These are phyloP conservation scores for Penicillium sp. DNA, from an alignment of 2,329 filamentous ascomycete genomes.

Conservation along the genomic window DNA sequence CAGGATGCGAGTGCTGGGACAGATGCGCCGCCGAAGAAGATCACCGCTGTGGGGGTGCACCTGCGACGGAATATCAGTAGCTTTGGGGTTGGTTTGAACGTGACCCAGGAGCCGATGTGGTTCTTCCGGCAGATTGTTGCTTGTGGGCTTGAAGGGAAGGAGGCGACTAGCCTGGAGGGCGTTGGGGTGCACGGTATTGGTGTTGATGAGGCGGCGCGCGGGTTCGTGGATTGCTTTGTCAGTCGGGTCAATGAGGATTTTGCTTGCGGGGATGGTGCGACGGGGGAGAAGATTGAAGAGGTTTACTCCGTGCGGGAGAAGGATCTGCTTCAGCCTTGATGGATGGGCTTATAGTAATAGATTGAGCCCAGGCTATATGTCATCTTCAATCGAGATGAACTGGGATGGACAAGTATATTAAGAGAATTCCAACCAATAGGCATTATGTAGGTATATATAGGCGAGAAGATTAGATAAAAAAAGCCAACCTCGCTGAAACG, in stretches of 20 bases:
- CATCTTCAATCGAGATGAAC: no score
- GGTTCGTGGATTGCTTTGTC: constrained; percentile 43
- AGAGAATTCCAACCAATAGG: constrained; percentile 5
- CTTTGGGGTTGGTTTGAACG: constrained; percentile 72
- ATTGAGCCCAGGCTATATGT: no score
- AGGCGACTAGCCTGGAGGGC: constrained; percentile 68
- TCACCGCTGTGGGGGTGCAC: constrained; percentile 90
- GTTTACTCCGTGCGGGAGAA: constrained; percentile 39
- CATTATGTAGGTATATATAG: constrained; percentile 12
- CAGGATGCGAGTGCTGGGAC: constrained; percentile 10
- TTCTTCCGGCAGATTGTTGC: constrained; percentile 73
- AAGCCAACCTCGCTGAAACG: constrained; percentile 24
- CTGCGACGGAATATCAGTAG: constrained; percentile 77
- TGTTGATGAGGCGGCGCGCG: constrained; percentile 40
- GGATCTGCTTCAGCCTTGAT: constrained; percentile 24
- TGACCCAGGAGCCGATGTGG: constrained; percentile 59
- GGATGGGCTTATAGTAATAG: no score
- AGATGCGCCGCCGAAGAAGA: constrained; percentile 55
- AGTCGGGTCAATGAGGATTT: constrained; percentile 36
- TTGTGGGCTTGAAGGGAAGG: constrained; percentile 78
- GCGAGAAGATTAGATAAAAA: constrained; percentile 4
- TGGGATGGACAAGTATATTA: no score
- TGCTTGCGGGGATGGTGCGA: constrained; percentile 29
- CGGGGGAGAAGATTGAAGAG: constrained; percentile 38
- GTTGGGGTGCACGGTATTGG: constrained; percentile 42